Evolutionary conservation across 139 green algal species (phyloP).

Genomic region (Zygnema cylindricum): DNA sequence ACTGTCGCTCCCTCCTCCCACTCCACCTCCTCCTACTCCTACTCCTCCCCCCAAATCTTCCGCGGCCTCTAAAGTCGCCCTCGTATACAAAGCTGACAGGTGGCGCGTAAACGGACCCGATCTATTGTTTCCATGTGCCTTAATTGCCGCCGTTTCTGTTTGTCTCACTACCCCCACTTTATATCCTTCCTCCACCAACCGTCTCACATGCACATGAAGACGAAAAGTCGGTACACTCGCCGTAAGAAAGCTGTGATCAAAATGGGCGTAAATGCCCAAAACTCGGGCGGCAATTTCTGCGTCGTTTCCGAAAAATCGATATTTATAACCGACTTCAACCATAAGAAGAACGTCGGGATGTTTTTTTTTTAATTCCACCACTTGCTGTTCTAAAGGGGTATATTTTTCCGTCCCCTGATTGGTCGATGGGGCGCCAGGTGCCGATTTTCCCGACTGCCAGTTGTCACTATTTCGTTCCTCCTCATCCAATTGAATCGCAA

Average conservation of each 20-base stretch:
- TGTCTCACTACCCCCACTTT: conserved; percentile 78
- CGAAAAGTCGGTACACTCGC: conserved; percentile 79
- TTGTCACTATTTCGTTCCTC: background rate
- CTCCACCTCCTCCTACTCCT: too few relatives aligned
- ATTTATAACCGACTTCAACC: conserved; percentile 80
- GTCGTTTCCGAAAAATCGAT: conserved; percentile 87
- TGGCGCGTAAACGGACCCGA: conserved; percentile 76
- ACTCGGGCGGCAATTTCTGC: conserved; percentile 72
- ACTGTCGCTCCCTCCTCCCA: conserved; percentile 15
- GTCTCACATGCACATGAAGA: conserved; percentile 82
- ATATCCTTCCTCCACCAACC: conserved; percentile 81
- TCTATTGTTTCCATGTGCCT: conserved; percentile 72
- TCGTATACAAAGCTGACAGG: conserved; percentile 85
- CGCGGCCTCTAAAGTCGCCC: conserved; percentile 82
- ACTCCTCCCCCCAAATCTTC: conserved; percentile 49
- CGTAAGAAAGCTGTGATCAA: conserved; percentile 82
- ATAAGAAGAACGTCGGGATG: conserved; percentile 79
- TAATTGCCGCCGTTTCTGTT: conserved; percentile 76
- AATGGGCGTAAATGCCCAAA: conserved; percentile 73
- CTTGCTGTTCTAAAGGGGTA: conserved; percentile 61
- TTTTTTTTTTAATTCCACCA: conserved; percentile 69
- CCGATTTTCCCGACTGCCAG: background rate
- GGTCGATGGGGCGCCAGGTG: background rate
- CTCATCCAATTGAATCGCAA: too few relatives aligned
- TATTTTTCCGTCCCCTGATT: conserved; percentile 44